phyloP scores from a whole-genome alignment of 164 flowering plant species.

The Chimonanthus salicifolius region DNA sequence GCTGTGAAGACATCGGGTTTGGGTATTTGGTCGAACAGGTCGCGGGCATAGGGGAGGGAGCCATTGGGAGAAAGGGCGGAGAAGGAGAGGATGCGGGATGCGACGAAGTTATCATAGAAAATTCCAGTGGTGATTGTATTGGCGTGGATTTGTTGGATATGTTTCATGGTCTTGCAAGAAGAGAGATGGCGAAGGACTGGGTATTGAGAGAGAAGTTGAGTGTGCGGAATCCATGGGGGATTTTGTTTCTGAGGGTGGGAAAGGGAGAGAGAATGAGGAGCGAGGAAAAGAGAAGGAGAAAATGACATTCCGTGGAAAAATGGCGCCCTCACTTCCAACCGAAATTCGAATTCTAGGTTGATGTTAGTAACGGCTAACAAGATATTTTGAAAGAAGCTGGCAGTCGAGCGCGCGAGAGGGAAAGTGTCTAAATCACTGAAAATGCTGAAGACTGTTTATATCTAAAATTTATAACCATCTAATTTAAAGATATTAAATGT shows the following conservation, averaged over 20 bases:
- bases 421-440: too few relatives aligned
- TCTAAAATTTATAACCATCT: too few relatives aligned
- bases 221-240: conserved; percentile 22
- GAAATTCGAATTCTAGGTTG: conserved; percentile 6
- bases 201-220: conserved; percentile 19
- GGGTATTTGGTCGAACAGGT: conserved; percentile 15
- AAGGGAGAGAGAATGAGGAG: conserved; percentile 3
- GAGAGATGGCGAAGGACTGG: conserved; percentile 21
- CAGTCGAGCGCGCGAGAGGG: too few relatives aligned
- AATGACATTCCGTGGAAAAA: conserved; percentile 2
- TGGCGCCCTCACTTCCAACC: background rate
- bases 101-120: conserved; percentile 21
- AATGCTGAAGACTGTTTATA: too few relatives aligned
- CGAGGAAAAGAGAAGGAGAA: background rate
- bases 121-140: conserved; percentile 25
- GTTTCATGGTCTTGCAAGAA: conserved; percentile 26
- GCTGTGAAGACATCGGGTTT: conserved; percentile 23
- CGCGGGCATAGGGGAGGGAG: conserved; percentile 21
- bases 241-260: conserved; percentile 7
- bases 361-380: too few relatives aligned
- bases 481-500: too few relatives aligned
- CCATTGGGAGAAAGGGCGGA: conserved; percentile 29
- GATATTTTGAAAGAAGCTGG: too few relatives aligned
- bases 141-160: conserved; percentile 33
- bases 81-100: conserved; percentile 28